A percentile compares a stretch with the other conserved stretches of the same genome.
phyloP scores from a whole-genome alignment of 2,329 filamentous ascomycete genomes.

The Penicillium palitans region DNA sequence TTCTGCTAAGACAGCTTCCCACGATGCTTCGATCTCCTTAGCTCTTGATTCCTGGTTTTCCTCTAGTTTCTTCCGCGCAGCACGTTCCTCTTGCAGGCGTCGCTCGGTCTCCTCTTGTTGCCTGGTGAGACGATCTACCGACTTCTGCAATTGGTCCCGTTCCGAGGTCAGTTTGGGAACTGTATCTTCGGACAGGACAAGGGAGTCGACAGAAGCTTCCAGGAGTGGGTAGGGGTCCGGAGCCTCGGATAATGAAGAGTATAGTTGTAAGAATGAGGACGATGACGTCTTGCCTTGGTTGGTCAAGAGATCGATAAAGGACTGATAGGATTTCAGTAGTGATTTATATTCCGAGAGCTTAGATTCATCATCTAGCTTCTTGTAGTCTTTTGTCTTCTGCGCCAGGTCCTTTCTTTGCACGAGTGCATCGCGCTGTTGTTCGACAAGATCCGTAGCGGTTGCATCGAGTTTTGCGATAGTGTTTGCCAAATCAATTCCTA shows the following conservation, averaged over 20 bases:
- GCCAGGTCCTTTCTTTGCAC: constrained; percentile 95
- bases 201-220: constrained; percentile 92
- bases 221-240: constrained; percentile 95
- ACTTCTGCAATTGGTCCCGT: constrained; percentile 81
- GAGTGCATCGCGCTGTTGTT: constrained; percentile 91
- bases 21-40: constrained; percentile 86
- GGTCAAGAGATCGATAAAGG: constrained; percentile 92
- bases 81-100: constrained; percentile 74
- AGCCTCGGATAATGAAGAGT: constrained; percentile 89
- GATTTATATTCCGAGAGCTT: constrained; percentile 89
- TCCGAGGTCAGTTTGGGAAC: constrained; percentile 86
- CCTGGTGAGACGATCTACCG: constrained; percentile 69
- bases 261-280: constrained; percentile 87
- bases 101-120: constrained; percentile 83
- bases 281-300: constrained; percentile 95
- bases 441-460: constrained; percentile 91
- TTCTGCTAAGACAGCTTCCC: constrained; percentile 85
- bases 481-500: constrained; percentile 82
- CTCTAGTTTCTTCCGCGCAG: constrained; percentile 72
- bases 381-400: constrained; percentile 98
- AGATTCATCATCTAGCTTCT: constrained; percentile 83
- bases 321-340: constrained; percentile 92
- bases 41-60: constrained; percentile 74
- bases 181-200: constrained; percentile 88
- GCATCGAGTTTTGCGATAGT: constrained; percentile 84